A percentile compares a stretch with the other conserved stretches of the same genome.
Conservation (phyloP, 2,329 filamentous ascomycete genomes). For the Ophiostoma sp. region DNA sequence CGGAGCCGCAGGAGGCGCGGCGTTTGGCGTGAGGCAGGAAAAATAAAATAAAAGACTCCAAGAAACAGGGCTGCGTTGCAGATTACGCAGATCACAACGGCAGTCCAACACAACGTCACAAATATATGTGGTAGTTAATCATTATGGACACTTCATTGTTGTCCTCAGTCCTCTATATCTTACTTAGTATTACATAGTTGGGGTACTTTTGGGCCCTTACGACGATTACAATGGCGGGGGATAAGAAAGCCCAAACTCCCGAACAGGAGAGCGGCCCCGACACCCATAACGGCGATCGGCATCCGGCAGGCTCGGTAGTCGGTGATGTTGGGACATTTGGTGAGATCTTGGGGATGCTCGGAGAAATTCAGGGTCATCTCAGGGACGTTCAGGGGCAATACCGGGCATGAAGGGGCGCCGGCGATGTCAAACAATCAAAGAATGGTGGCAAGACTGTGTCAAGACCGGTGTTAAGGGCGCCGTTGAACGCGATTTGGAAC, state of each 20-base stretch:
- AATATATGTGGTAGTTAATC: background rate
- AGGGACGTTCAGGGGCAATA: background rate
- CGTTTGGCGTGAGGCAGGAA: background rate
- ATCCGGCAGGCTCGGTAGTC: background rate
- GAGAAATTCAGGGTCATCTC: background rate
- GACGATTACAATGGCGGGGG: background rate
- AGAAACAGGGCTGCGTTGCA: conserved; percentile 4
- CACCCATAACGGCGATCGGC: background rate
- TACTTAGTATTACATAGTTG: too few relatives aligned
- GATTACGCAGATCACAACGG: background rate
- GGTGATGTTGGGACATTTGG: background rate
- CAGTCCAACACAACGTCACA: background rate
- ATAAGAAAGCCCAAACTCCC: background rate
- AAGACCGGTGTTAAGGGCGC: too few relatives aligned
- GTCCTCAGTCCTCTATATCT: too few relatives aligned
- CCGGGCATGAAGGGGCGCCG: background rate
- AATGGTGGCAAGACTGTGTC: too few relatives aligned
- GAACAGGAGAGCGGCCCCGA: background rate
- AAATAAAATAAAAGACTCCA: background rate
- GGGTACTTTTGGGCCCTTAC: too few relatives aligned
- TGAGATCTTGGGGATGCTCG: background rate
- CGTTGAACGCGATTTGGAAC: background rate
- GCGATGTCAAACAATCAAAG: too few relatives aligned
- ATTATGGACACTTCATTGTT: background rate
- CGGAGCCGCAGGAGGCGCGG: background rate